Evolutionary conservation across 1,284 basidiomycete species (phyloP).

Genomic region (Cutaneotrichosporon sp.): DNA sequence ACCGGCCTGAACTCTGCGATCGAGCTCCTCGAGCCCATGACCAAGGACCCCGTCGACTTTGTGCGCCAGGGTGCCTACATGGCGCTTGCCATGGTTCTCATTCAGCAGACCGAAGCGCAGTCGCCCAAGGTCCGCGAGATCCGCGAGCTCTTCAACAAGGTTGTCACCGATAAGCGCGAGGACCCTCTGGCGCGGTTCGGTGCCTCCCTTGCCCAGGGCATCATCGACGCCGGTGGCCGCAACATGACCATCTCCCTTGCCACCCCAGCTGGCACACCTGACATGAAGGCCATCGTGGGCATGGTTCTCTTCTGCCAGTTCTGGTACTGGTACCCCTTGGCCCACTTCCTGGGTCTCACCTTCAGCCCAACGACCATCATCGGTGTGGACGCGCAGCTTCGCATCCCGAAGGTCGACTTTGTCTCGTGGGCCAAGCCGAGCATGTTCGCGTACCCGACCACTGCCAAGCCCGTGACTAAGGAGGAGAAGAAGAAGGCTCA

Average conservation of each 20-base stretch:
- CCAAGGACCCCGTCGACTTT: conserved; percentile 93
- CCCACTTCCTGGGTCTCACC: conserved; percentile 86
- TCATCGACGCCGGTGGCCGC: conserved; percentile 92
- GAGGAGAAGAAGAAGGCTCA: conserved; percentile 85
- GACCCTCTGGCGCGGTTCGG: conserved; percentile 97
- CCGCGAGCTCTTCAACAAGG: conserved; percentile 79
- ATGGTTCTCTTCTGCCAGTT: conserved; percentile 96
- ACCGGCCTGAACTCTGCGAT: conserved; percentile 93
- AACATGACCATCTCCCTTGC: conserved; percentile 91
- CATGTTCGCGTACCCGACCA: conserved; percentile 82
- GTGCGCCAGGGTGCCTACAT: conserved; percentile 96
- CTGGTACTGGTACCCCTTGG: conserved; percentile 98
- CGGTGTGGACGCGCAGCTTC: conserved; percentile 77
- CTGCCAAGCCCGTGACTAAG: conserved; percentile 82
- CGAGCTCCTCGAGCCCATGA: conserved; percentile 93
- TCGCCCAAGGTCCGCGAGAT: conserved; percentile 75
- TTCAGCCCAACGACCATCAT: conserved; percentile 94
- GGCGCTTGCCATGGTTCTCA: conserved; percentile 89
- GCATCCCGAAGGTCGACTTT: conserved; percentile 88
- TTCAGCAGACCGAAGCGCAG: conserved; percentile 88
- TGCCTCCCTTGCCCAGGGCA: conserved; percentile 86
- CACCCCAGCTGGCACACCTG: conserved; percentile 80
- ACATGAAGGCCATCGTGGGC: conserved; percentile 89
- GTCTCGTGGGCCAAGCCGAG: conserved; percentile 82
- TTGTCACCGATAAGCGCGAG: conserved; percentile 91